Conservation (phyloP, 2,329 filamentous ascomycete species). For the Eutypella sp. region DNA sequence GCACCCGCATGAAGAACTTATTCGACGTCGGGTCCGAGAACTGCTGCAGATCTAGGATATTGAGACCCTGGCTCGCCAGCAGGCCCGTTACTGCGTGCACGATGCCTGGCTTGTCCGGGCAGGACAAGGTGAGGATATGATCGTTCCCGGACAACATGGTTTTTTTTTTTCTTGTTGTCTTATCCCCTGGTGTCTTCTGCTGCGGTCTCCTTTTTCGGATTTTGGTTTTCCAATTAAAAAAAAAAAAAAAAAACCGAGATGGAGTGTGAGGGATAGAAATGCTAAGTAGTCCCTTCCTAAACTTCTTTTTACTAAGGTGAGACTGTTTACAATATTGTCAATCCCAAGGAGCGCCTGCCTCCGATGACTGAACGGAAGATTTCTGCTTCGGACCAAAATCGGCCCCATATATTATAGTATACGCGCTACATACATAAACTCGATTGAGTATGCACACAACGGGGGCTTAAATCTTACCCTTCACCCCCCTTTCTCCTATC, state of each 20-base stretch:
- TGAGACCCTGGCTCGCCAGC: conserved; percentile 67
- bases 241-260: too few relatives aligned
- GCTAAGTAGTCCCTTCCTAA: too few relatives aligned
- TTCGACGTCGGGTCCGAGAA: conserved; percentile 71
- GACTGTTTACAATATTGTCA: too few relatives aligned
- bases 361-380: not conserved
- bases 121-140: conserved; percentile 75
- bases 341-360: not conserved
- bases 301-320: not conserved
- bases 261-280: too few relatives aligned
- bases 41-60: conserved; percentile 80
- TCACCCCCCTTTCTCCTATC: too few relatives aligned
- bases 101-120: conserved; percentile 79
- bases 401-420: not conserved
- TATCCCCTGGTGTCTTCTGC: not conserved
- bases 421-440: not conserved
- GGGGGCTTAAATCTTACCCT: not conserved
- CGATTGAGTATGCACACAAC: not conserved
- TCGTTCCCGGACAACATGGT: conserved; percentile 32
- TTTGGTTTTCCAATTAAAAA: too few relatives aligned
- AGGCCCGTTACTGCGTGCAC: conserved; percentile 79
- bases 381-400: conserved; percentile 1
- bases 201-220: too few relatives aligned
- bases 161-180: not conserved
- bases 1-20: conserved; percentile 85